Conservation (phyloP, 139 green algal species). For the Mesotaenium endlicherianum region DNA sequence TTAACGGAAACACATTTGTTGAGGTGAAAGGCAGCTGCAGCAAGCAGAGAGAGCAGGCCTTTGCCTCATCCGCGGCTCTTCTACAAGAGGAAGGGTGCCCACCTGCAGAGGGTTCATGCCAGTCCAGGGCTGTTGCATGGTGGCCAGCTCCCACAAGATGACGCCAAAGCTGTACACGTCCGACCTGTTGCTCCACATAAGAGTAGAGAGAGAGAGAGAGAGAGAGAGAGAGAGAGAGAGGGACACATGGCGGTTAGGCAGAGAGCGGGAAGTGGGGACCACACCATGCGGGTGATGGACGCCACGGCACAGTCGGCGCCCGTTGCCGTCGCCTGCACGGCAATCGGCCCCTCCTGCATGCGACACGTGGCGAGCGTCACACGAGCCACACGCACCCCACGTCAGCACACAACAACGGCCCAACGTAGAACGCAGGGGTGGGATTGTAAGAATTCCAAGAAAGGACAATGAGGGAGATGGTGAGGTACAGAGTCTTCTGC, state of each 20-base stretch:
- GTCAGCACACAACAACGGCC: too few relatives aligned
- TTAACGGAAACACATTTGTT: not conserved
- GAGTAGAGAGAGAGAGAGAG: slow-evolving; percentile 5
- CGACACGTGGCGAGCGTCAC: too few relatives aligned
- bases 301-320: slow-evolving; percentile 69
- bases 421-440: too few relatives aligned
- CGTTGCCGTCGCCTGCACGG: slow-evolving; percentile 69
- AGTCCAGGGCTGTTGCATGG: slow-evolving; percentile 77
- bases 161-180: slow-evolving; percentile 83
- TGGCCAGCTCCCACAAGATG: slow-evolving; percentile 89
- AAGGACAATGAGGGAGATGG: too few relatives aligned
- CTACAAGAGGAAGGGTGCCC: not conserved
- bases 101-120: slow-evolving; percentile 70
- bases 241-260: not conserved
- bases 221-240: slow-evolving; percentile 5
- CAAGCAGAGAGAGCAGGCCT: not conserved
- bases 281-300: slow-evolving; percentile 50
- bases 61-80: not conserved
- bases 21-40: not conserved
- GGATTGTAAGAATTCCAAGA: too few relatives aligned
- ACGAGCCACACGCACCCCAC: too few relatives aligned
- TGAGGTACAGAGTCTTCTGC: too few relatives aligned
- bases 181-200: slow-evolving; percentile 35
- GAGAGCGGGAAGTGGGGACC: not conserved
- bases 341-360: slow-evolving; percentile 66